phyloP scores from a whole-genome alignment of 208 protist species.

The Leishmania guyanensis region DNA sequence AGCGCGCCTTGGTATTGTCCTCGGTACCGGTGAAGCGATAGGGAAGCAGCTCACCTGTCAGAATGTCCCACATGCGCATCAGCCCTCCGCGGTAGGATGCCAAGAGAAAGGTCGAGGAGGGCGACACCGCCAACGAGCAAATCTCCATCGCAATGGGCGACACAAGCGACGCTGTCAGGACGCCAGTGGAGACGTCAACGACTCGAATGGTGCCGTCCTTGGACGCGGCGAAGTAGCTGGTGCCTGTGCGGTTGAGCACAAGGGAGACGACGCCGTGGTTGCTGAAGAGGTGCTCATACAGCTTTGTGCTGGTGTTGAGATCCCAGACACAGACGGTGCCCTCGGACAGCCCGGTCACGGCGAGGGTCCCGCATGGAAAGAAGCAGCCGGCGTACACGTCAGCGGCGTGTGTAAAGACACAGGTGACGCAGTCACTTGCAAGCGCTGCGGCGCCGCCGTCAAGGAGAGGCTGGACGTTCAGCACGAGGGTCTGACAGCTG shows the following conservation, averaged over 20 bases:
- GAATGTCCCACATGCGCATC: slow-evolving; percentile 76
- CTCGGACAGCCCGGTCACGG: slow-evolving; percentile 77
- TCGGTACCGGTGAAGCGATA: slow-evolving; percentile 63
- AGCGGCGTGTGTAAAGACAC: slow-evolving; percentile 58
- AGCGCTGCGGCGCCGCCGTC: slow-evolving; percentile 1
- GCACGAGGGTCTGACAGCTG: slow-evolving; percentile 55
- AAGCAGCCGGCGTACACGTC: slow-evolving; percentile 78
- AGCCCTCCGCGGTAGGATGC: slow-evolving; percentile 67
- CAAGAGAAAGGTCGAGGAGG: slow-evolving; percentile 73
- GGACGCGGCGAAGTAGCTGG: slow-evolving; percentile 76
- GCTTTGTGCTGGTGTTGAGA: slow-evolving; percentile 48
- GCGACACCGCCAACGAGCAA: slow-evolving; percentile 70
- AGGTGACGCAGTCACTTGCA: slow-evolving; percentile 23
- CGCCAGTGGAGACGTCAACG: slow-evolving; percentile 75
- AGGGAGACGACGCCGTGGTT: slow-evolving; percentile 64
- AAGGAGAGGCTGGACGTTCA: slow-evolving; percentile 46
- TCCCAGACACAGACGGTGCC: slow-evolving; percentile 84
- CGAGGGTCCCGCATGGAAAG: slow-evolving; percentile 73
- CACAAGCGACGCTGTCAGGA: slow-evolving; percentile 68
- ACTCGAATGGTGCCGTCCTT: slow-evolving; percentile 74
- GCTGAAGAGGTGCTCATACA: slow-evolving; percentile 74
- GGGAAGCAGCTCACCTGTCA: slow-evolving; percentile 64
- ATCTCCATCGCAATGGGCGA: slow-evolving; percentile 72
- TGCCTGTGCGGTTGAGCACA: slow-evolving; percentile 63
- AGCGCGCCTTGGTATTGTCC: slow-evolving; percentile 56